Conservation (phyloP, 805 yeast species). For the Pichia kluyveri region DNA sequence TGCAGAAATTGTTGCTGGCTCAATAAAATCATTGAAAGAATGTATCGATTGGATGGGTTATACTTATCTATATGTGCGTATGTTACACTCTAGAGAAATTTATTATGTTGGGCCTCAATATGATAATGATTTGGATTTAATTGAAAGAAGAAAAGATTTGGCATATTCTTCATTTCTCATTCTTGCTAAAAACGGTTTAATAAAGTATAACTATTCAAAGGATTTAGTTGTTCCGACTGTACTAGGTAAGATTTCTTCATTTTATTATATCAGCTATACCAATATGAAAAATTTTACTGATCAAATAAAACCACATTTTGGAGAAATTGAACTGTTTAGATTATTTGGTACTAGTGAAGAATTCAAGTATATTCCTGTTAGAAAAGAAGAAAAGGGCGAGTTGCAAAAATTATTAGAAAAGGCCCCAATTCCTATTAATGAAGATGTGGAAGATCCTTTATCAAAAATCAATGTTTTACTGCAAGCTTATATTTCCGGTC, state of each 20-base stretch:
- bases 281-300: conserved; percentile 63
- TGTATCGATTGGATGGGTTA: conserved; percentile 76
- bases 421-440: conserved; percentile 84
- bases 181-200: conserved; percentile 47
- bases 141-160: conserved; percentile 53
- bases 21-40: conserved; percentile 48
- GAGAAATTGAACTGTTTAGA: conserved; percentile 66
- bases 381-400: conserved; percentile 80
- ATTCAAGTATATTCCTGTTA: conserved; percentile 71
- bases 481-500: conserved; percentile 78
- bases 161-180: conserved; percentile 66
- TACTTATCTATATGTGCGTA: conserved; percentile 72
- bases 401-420: conserved; percentile 55
- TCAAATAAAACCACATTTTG: conserved; percentile 53
- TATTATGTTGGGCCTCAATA: conserved; percentile 71
- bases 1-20: conserved; percentile 79
- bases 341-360: conserved; percentile 79
- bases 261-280: conserved; percentile 68
- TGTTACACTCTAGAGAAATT: conserved; percentile 60
- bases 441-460: conserved; percentile 54
- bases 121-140: conserved; percentile 39
- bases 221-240: conserved; percentile 53
- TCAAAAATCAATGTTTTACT: conserved; percentile 74
- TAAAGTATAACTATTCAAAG: conserved; percentile 43
- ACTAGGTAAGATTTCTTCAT: conserved; percentile 76